These are phyloP conservation scores for Aspergillus sclerotialis DNA, from an alignment of 2,329 filamentous ascomycete species.

Conservation along the genomic window DNA sequence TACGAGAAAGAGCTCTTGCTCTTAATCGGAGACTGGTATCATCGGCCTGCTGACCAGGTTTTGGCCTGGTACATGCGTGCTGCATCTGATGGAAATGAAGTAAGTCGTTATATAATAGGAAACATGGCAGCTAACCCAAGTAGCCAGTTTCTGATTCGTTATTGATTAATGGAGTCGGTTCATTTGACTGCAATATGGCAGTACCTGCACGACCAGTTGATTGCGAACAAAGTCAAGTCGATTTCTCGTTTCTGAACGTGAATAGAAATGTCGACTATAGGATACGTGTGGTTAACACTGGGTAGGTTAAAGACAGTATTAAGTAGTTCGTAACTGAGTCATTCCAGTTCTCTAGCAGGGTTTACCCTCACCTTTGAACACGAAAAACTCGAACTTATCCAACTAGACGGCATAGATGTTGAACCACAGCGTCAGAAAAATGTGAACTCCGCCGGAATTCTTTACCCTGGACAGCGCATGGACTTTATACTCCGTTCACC, in stretches of 20 bases:
- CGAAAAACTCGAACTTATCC: constrained; percentile 26
- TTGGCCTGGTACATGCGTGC: constrained; percentile 39
- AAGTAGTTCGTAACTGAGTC: constrained; percentile 4
- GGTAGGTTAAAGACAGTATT: constrained; percentile 18
- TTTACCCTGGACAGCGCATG: constrained; percentile 41
- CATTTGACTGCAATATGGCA: constrained; percentile 41
- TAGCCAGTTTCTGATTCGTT: constrained; percentile 45
- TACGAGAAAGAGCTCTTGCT: constrained; percentile 39
- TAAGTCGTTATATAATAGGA: constrained; percentile 8
- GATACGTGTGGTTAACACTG: constrained; percentile 39
- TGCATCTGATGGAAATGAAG: constrained; percentile 39
- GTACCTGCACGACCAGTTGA: constrained; percentile 40
- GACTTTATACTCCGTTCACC: constrained; percentile 30
- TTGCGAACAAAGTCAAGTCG: constrained; percentile 25
- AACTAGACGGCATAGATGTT: constrained; percentile 35
- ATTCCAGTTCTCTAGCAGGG: constrained; percentile 32
- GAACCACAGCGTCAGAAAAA: constrained; percentile 11
- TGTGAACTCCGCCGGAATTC: constrained; percentile 32
- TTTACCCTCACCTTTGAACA: constrained; percentile 28
- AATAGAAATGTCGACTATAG: constrained; percentile 22
- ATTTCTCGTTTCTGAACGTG: constrained; percentile 18
- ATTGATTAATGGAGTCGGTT: constrained; percentile 41
- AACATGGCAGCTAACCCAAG: neutral
- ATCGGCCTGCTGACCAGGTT: constrained; percentile 34
- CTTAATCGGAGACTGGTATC: constrained; percentile 47